Percentiles rank a stretch among this genome's conserved stretches.
These are phyloP conservation scores for Eucalyptus polyanthemos DNA, from an alignment of 345 rosid species.

Conservation along the genomic window DNA sequence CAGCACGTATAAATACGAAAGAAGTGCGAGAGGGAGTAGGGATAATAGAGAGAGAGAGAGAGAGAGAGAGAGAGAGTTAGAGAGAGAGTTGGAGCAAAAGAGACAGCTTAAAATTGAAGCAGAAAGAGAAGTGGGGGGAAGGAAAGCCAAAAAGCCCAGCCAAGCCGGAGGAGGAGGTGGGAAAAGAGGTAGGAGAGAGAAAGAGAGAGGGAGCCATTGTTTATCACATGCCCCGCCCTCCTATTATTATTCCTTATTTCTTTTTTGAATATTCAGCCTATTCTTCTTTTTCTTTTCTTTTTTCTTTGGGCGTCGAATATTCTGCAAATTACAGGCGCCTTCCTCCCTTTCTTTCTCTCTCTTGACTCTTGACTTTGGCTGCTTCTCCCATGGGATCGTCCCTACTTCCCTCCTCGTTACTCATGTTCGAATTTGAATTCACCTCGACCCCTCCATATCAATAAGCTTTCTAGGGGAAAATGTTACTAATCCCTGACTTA, in stretches of 20 bases:
- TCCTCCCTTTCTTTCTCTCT: background rate
- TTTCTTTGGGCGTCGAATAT: background rate
- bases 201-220: background rate
- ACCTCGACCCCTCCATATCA: too few relatives aligned
- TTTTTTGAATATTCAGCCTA: background rate
- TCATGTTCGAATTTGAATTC: background rate
- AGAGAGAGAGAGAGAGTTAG: background rate
- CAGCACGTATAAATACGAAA: background rate
- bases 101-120: conserved; percentile 93
- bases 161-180: background rate
- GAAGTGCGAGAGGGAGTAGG: background rate
- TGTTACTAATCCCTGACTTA: background rate
- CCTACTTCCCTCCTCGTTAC: background rate
- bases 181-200: background rate
- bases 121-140: background rate
- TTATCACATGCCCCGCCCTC: background rate
- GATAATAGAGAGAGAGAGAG: background rate
- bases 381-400: background rate
- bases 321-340: background rate
- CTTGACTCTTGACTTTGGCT: background rate
- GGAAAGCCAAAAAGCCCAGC: too few relatives aligned
- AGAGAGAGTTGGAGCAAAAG: background rate
- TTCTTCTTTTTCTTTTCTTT: background rate
- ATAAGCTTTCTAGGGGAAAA: background rate
- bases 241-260: background rate